Percentiles rank a stretch among this genome's conserved stretches.
Conservation (phyloP, 2,329 filamentous ascomycete species). For the Purpureocillium takamizusanense region DNA sequence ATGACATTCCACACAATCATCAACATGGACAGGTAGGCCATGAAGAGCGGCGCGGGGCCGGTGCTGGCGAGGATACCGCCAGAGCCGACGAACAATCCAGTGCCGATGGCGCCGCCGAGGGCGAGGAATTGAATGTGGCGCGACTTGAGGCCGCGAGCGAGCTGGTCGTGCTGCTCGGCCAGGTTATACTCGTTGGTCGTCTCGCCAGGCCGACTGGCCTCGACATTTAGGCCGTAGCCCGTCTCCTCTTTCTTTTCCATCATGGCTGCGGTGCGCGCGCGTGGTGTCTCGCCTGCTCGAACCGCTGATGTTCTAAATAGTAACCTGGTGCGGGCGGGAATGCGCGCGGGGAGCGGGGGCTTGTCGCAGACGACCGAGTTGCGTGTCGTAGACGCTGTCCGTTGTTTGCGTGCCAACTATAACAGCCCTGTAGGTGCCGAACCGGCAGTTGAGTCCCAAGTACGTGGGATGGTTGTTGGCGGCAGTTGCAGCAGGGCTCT, state of each 20-base stretch:
- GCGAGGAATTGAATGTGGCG: constrained; percentile 54
- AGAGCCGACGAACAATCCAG: constrained; percentile 55
- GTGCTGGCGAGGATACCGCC: constrained; percentile 45
- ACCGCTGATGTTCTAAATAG: too few relatives aligned
- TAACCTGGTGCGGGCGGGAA: too few relatives aligned
- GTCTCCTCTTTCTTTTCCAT: constrained; percentile 12
- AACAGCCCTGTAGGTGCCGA: too few relatives aligned
- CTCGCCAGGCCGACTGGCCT: constrained; percentile 13
- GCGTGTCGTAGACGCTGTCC: too few relatives aligned
- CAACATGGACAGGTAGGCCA: constrained; percentile 56
- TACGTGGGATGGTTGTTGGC: too few relatives aligned
- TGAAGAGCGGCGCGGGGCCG: constrained; percentile 59
- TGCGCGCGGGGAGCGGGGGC: too few relatives aligned
- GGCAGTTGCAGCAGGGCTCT: too few relatives aligned
- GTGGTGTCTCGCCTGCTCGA: too few relatives aligned
- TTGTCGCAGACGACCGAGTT: too few relatives aligned
- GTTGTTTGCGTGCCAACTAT: too few relatives aligned
- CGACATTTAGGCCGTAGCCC: constrained; percentile 16
- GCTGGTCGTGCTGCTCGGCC: constrained; percentile 30
- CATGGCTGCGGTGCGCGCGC: too few relatives aligned
- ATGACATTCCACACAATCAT: constrained; percentile 43
- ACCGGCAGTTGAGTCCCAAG: too few relatives aligned
- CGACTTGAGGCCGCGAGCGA: constrained; percentile 48
- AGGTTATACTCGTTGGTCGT: constrained; percentile 23
- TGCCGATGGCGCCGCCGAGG: constrained; percentile 50